Conservation (phyloP, 106 monocot species). For the Amphibolis antarctica region DNA sequence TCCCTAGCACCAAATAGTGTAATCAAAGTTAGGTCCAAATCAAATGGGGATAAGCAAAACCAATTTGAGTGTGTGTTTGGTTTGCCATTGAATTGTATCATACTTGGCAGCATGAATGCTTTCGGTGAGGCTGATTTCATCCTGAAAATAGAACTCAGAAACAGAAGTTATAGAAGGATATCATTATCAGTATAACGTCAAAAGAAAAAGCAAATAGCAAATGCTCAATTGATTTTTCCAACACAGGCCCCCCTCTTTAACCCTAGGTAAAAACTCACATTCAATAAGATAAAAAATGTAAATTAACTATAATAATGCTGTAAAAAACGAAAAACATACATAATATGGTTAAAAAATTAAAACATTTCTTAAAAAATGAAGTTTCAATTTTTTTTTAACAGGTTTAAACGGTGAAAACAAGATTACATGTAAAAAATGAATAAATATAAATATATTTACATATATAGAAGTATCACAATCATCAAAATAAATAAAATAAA, state of each 20-base stretch:
- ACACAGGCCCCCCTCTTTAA: background rate
- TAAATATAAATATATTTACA: too few relatives aligned
- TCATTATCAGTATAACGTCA: background rate
- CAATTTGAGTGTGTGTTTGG: background rate
- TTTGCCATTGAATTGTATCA: slow-evolving; percentile 3
- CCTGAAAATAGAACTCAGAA: slow-evolving; percentile 29
- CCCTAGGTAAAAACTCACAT: background rate
- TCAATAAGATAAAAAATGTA: too few relatives aligned
- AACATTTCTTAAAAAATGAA: too few relatives aligned
- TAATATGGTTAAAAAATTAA: too few relatives aligned
- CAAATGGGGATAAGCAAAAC: background rate
- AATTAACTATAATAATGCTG: too few relatives aligned
- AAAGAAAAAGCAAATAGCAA: background rate
- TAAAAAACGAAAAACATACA: too few relatives aligned
- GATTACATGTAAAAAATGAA: too few relatives aligned
- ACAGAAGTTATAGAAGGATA: background rate
- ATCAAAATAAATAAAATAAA: too few relatives aligned
- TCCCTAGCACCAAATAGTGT: slow-evolving; percentile 35
- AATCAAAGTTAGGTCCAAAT: background rate
- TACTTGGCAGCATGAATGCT: slow-evolving; percentile 76
- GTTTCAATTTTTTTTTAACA: too few relatives aligned
- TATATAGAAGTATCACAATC: too few relatives aligned
- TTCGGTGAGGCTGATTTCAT: slow-evolving; percentile 74
- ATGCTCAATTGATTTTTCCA: background rate
- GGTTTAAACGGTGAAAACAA: too few relatives aligned